phyloP scores from a whole-genome alignment of 2,329 filamentous ascomycete species.

The Paecilomyces sp. region DNA sequence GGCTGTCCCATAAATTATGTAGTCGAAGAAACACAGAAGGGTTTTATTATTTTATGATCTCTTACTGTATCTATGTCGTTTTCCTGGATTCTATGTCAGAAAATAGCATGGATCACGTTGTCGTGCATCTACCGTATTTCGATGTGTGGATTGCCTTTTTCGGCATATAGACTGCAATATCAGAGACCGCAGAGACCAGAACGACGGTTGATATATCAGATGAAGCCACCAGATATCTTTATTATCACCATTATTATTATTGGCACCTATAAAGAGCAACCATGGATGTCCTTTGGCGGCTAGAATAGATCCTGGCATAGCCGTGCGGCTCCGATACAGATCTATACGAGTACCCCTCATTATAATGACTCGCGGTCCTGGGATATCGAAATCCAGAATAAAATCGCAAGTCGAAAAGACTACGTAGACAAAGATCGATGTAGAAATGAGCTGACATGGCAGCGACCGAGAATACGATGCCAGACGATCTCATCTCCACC shows the following conservation, averaged over 20 bases:
- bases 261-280: not conserved
- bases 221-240: not conserved
- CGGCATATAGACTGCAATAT: not conserved
- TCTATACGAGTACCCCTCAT: no score
- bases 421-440: not conserved
- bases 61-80: no score
- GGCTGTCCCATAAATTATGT: not conserved
- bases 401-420: no score
- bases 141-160: not conserved
- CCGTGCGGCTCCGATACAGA: no score
- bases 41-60: no score
- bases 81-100: no score
- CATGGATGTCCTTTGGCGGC: not conserved
- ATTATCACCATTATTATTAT: not conserved
- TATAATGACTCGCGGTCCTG: no score
- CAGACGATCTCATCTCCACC: not conserved
- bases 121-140: not conserved
- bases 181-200: not conserved
- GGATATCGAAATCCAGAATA: no score
- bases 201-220: not conserved
- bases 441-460: not conserved
- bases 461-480: not conserved
- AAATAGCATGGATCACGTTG: no score
- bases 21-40: not conserved
- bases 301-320: no score